Conservation (phyloP, 2,329 filamentous ascomycete species). For the Coniochaeta sp. region DNA sequence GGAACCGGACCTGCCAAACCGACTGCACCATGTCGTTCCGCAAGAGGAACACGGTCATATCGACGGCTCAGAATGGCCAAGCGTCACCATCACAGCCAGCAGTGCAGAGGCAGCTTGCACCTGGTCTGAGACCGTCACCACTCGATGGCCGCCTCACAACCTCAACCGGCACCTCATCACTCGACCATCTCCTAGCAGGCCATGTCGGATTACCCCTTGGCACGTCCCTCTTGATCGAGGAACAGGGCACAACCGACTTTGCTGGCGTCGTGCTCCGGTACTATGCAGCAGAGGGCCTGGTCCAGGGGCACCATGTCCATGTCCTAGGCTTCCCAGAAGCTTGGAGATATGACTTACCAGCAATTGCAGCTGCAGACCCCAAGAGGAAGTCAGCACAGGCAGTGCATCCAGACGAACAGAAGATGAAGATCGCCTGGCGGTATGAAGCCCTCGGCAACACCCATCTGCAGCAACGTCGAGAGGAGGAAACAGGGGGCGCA, state of each 20-base stretch:
- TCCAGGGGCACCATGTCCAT: constrained; percentile 86
- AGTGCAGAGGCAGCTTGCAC: constrained; percentile 28
- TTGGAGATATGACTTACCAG: constrained; percentile 82
- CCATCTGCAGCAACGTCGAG: constrained; percentile 12
- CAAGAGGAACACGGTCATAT: constrained; percentile 49
- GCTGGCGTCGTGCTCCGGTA: constrained; percentile 76
- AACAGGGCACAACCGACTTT: constrained; percentile 92
- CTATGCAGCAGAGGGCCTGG: constrained; percentile 86
- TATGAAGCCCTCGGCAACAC: constrained; percentile 72
- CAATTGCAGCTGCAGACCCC: constrained; percentile 44
- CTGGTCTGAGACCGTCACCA: constrained; percentile 71
- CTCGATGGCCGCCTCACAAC: constrained; percentile 82
- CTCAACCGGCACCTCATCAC: constrained; percentile 80
- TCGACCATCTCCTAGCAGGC: constrained; percentile 79
- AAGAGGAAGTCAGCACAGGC: constrained; percentile 31
- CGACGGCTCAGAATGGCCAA: constrained; percentile 23
- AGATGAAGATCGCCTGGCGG: constrained; percentile 99
- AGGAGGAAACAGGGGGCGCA: constrained; percentile 15
- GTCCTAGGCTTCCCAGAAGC: constrained; percentile 71
- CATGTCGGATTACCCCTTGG: constrained; percentile 82
- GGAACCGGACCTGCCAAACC: neutral
- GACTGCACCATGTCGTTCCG: constrained; percentile 50
- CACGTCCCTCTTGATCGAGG: constrained; percentile 72
- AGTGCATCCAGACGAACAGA: constrained; percentile 47
- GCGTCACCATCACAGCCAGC: constrained; percentile 18